phyloP scores from a whole-genome alignment of 306 rosid genomes.

The Dalbergia oliveri region DNA sequence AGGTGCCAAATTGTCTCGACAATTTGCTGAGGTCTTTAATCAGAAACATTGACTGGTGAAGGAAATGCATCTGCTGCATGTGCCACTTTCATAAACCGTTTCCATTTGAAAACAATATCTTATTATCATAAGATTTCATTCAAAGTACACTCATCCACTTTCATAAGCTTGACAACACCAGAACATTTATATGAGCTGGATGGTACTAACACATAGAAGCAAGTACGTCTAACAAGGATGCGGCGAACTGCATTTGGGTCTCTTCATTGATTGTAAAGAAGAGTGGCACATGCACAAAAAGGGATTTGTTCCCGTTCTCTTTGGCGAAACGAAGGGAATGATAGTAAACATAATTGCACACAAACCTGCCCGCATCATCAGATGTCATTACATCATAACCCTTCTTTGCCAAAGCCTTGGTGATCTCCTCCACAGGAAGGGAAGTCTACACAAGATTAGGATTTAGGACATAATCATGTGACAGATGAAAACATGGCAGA shows the following conservation, averaged over 20 bases:
- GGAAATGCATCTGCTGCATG: conserved; percentile 20
- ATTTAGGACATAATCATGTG: not conserved
- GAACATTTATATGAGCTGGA: conserved; percentile 6
- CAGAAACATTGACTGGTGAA: conserved; percentile 23
- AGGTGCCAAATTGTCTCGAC: conserved; percentile 22
- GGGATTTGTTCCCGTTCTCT: conserved; percentile 75
- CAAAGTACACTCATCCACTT: conserved; percentile 43
- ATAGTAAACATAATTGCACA: conserved; percentile 95
- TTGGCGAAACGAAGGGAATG: conserved; percentile 91
- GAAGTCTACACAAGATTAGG: conserved; percentile 62
- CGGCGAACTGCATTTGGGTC: conserved; percentile 89
- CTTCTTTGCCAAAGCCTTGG: conserved; percentile 75
- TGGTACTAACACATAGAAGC: conserved; percentile 62
- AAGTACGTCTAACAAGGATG: conserved; percentile 87
- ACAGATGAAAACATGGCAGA: not conserved
- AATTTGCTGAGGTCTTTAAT: not conserved
- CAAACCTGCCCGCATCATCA: conserved; percentile 94
- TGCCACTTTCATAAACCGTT: conserved; percentile 10
- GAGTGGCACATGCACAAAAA: conserved; percentile 94
- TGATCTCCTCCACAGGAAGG: conserved; percentile 83
- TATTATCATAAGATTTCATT: conserved; percentile 6
- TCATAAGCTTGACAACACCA: conserved; percentile 27
- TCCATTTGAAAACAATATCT: conserved; percentile 18
- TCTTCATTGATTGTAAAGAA: conserved; percentile 82
- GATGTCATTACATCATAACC: conserved; percentile 88